A percentile compares a stretch with the other conserved stretches of the same genome.
phyloP scores from a whole-genome alignment of 2,329 filamentous ascomycete genomes.

The Claviceps purpurea region DNA sequence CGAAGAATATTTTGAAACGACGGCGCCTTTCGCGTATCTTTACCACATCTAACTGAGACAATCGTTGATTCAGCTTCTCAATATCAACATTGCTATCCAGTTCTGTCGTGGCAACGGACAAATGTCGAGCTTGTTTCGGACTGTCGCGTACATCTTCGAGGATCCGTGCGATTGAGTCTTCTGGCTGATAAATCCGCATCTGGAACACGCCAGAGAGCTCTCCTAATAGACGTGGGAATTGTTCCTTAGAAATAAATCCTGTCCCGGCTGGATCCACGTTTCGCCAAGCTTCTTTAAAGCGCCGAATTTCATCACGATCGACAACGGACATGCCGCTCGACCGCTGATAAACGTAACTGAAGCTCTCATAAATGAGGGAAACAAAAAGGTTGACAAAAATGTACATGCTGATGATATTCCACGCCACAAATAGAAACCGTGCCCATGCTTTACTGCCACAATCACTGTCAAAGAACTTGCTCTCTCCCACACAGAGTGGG shows the following conservation, averaged over 20 bases:
- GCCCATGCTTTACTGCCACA: constrained; percentile 89
- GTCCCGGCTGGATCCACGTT: constrained; percentile 85
- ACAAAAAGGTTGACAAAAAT: constrained; percentile 98
- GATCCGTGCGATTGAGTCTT: constrained; percentile 75
- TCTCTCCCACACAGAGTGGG: constrained; percentile 63
- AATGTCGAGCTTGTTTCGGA: constrained; percentile 36
- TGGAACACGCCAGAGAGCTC: constrained; percentile 92
- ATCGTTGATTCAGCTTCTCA: constrained; percentile 56
- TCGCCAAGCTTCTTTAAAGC: constrained; percentile 98
- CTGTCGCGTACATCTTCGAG: constrained; percentile 68
- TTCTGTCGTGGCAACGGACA: constrained; percentile 38
- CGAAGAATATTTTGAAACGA: constrained; percentile 88
- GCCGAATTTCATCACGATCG: constrained; percentile 82
- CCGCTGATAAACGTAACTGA: constrained; percentile 96
- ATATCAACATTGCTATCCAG: constrained; percentile 54
- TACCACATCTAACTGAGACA: constrained; percentile 59
- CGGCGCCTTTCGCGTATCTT: constrained; percentile 63
- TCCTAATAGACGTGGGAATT: constrained; percentile 75
- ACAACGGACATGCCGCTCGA: constrained; percentile 86
- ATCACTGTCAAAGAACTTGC: constrained; percentile 72
- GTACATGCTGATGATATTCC: constrained; percentile 99
- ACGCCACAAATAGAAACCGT: constrained; percentile 76
- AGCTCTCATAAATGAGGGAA: constrained; percentile 97
- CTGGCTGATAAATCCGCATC: constrained; percentile 89
- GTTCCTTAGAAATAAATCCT: constrained; percentile 80